These are phyloP conservation scores for Liquidambar formosana DNA, from an alignment of 164 flowering plant genomes.

Conservation along the genomic window DNA sequence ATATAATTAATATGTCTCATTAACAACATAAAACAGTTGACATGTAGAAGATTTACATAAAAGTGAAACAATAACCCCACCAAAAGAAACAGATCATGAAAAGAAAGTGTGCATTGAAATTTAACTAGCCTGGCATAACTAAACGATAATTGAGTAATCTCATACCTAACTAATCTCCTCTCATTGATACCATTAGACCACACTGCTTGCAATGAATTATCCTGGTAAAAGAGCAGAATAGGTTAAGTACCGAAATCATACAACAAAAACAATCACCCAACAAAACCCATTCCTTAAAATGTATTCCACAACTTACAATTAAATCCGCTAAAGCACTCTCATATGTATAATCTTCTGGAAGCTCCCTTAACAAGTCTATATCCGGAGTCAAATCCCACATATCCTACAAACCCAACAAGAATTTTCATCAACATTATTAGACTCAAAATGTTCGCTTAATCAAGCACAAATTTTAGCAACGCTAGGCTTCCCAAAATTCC, in stretches of 20 bases:
- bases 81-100: too few relatives aligned
- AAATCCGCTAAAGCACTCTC: slow-evolving; percentile 89
- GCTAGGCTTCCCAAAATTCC: too few relatives aligned
- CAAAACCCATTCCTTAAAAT: too few relatives aligned
- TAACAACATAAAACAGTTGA: too few relatives aligned
- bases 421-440: neutral
- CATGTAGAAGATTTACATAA: too few relatives aligned
- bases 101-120: neutral
- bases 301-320: slow-evolving; percentile 45
- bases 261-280: slow-evolving; percentile 1
- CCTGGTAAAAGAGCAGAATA: slow-evolving; percentile 38
- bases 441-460: neutral
- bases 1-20: too few relatives aligned
- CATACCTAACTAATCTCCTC: slow-evolving; percentile 59
- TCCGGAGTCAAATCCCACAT: slow-evolving; percentile 90
- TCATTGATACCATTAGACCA: slow-evolving; percentile 53
- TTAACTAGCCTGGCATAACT: neutral
- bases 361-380: slow-evolving; percentile 54
- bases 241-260: neutral
- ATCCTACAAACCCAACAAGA: slow-evolving; percentile 39
- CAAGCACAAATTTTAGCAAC: neutral
- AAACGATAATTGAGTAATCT: neutral
- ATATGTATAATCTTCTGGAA: slow-evolving; percentile 65
- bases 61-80: too few relatives aligned
- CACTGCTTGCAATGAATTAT: slow-evolving; percentile 86